These are phyloP conservation scores for Entophlyctis luteolus DNA, from an alignment of 192 early-diverging fungal species.

Conservation along the genomic window DNA sequence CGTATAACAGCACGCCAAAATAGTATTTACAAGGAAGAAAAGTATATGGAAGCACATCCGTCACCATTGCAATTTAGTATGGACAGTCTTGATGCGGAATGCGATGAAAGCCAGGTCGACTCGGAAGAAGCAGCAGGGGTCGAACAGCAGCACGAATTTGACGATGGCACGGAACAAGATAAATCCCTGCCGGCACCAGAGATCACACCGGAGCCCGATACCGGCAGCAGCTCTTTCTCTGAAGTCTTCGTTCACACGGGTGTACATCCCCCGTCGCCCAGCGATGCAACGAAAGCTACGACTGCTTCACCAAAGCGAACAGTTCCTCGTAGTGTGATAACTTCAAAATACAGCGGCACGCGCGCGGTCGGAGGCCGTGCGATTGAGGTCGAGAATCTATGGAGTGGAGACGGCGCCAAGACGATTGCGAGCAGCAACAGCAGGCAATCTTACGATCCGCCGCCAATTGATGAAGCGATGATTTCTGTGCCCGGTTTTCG, in stretches of 20 bases:
- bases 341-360: constrained; percentile 13
- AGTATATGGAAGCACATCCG: constrained; percentile 3
- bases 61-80: constrained; percentile 2
- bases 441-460: neutral
- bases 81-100: constrained; percentile 21
- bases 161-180: neutral
- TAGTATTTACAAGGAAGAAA: constrained; percentile 12
- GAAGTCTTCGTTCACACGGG: neutral
- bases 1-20: constrained; percentile 9
- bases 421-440: neutral
- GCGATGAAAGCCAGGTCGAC: constrained; percentile 1
- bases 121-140: neutral
- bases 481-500: constrained; percentile 9
- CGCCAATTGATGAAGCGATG: neutral
- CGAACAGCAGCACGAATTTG: constrained; percentile 1
- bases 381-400: constrained; percentile 12
- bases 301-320: neutral
- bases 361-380: neutral
- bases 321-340: neutral
- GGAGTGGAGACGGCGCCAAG: neutral
- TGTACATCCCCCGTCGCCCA: neutral
- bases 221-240: neutral
- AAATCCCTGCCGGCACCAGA: neutral
- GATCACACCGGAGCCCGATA: neutral
- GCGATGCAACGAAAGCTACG: neutral